Base-by-base conservation (phyloP, 2,329 filamentous ascomycete genomes). In the Beauveria scarabaeidicola region DNA sequence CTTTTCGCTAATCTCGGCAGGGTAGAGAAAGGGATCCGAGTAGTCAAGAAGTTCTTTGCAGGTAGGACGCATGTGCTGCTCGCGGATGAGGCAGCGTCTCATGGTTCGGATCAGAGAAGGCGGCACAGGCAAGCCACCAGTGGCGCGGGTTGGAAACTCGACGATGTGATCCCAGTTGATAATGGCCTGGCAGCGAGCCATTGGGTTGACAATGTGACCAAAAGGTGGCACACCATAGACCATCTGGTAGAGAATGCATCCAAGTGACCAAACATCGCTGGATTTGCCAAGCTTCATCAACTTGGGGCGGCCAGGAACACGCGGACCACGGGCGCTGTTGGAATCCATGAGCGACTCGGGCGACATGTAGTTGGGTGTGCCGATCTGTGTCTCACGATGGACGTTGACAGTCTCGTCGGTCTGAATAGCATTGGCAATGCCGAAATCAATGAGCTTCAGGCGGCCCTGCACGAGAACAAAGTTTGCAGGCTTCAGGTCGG, bases 331-430 rank as follows among this genome's bases (percentile, higher is more conserved):
- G 19, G 78, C 72, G 58, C 85, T 87, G 65, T 95, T 96, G 27
- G 86, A 89, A 73, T 97, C 94, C 70, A 95, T 86, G 52, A 99
- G 81, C 2, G 89, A 91, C 74, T 99, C 94, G 0, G 94, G 94
- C 1, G 91, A 95, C 94, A 99, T 99, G 78, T 97, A 99, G 73
- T 96, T 99, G 3, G 94, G 92, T 0, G 94, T 99, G 60, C 95
- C 94, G 63, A 97, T 87, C 74, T 97, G 91, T 11, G 88, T 90
- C 70, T 99, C 94, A 61, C 94, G 89, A 74, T 99, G 94, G 11
- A 99, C 92, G 66, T 99, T 99, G 73, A 97, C 89, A 0, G 94
- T 99, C 74, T 97, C 86, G 70, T 97, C 94, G 1, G 87, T 90
- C 74, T 96, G 89, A 67, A 99, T 99, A 53, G 94, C 92, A 69